A percentile compares a stretch with the other conserved stretches of the same genome.
phyloP scores from a whole-genome alignment of 257 asterid genomes.

The Buddleja alternifolia region DNA sequence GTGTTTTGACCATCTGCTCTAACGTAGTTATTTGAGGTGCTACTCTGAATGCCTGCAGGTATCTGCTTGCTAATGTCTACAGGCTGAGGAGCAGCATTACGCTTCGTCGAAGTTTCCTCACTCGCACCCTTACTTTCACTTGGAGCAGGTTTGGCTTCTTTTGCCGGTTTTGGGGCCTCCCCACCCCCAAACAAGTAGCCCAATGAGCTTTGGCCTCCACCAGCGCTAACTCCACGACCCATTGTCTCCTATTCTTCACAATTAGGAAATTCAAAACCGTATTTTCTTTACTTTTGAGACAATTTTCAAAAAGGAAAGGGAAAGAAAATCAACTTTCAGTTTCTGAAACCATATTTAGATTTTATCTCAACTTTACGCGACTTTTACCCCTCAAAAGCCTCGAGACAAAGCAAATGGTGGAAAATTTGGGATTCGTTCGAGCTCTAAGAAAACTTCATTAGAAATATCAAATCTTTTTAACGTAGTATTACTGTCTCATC shows the following conservation, averaged over 20 bases:
- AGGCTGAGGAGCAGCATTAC: slow-evolving; percentile 33
- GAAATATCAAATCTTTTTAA: neutral
- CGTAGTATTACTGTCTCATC: neutral
- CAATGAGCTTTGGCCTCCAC: slow-evolving; percentile 59
- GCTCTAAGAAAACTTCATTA: neutral
- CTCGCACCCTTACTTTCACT: slow-evolving; percentile 31
- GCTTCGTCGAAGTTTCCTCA: slow-evolving; percentile 44
- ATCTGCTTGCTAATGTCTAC: slow-evolving; percentile 44
- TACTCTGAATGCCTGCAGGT: slow-evolving; percentile 57
- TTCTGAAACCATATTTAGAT: neutral
- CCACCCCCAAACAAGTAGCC: slow-evolving; percentile 52
- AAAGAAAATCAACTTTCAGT: neutral
- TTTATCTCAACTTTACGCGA: neutral
- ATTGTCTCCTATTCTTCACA: slow-evolving; percentile 28
- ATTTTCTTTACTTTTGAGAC: too few species aligned
- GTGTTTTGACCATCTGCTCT: slow-evolving; percentile 55
- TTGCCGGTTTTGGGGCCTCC: slow-evolving; percentile 46
- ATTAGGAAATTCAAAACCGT: slow-evolving; percentile 7
- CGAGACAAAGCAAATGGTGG: neutral
- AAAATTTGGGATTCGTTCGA: neutral
- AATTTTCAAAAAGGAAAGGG: neutral
- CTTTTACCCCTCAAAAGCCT: neutral
- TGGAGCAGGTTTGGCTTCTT: slow-evolving; percentile 32
- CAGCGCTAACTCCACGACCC: slow-evolving; percentile 63
- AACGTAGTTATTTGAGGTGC: slow-evolving; percentile 39